Conservation (phyloP, 352 stramenopile species). For the Halophytophthora polymorphica region DNA sequence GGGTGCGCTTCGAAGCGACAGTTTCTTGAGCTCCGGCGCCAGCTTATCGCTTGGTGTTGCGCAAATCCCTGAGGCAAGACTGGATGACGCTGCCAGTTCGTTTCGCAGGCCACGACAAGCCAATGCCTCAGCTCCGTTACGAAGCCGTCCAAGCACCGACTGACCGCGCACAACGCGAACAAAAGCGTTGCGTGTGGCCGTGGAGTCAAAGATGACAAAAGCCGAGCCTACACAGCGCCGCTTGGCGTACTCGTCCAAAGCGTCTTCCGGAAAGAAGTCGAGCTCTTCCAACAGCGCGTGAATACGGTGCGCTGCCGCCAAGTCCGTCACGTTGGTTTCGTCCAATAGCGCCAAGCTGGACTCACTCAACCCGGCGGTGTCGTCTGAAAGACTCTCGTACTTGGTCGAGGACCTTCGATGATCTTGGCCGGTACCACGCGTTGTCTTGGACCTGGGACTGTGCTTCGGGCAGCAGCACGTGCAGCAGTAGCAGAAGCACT, state of each 20-base stretch:
- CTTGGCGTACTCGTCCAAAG: conserved; percentile 54
- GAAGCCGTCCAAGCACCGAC: conserved; percentile 30
- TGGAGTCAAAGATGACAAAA: conserved; percentile 75
- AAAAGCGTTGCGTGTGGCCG: conserved; percentile 55
- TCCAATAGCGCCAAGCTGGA: conserved; percentile 14
- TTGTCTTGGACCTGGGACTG: conserved; percentile 14
- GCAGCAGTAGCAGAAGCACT: conserved; percentile 43
- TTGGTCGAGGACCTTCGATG: conserved; percentile 22
- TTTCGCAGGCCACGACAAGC: conserved; percentile 19
- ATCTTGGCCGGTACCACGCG: conserved; percentile 11
- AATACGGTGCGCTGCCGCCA: conserved; percentile 14
- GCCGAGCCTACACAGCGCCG: conserved; percentile 58
- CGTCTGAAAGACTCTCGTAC: conserved; percentile 28
- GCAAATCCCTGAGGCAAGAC: neutral
- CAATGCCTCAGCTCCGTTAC: conserved; percentile 35
- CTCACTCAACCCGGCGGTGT: conserved; percentile 3
- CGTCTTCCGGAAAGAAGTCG: conserved; percentile 70
- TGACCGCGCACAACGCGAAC: conserved; percentile 46
- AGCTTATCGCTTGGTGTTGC: conserved; percentile 30
- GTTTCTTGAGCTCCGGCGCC: conserved; percentile 33
- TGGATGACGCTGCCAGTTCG: conserved; percentile 8
- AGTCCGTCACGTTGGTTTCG: conserved; percentile 15
- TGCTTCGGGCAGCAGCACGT: conserved; percentile 37
- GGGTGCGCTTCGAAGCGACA: conserved; percentile 63
- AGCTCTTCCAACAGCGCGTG: conserved; percentile 59